phyloP scores from a whole-genome alignment of 768 basidiomycete genomes.

The Suillus occidentalis region DNA sequence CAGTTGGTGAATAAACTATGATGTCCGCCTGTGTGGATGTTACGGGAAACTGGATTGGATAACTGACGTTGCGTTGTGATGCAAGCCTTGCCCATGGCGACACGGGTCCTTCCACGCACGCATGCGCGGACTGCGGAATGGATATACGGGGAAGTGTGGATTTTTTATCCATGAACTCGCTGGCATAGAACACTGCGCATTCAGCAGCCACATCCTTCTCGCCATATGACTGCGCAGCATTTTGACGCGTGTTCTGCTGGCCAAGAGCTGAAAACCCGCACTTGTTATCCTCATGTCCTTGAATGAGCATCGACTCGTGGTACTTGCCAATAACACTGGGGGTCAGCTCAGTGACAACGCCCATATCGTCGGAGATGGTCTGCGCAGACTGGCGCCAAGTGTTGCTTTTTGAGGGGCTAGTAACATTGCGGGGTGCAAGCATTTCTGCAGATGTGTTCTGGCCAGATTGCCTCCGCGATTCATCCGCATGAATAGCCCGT shows the following conservation, averaged over 20 bases:
- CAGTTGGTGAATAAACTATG: constrained; percentile 6
- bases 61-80: constrained; percentile 1
- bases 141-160: constrained; percentile 30
- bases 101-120: constrained; percentile 3
- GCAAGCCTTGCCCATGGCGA: constrained; percentile 29
- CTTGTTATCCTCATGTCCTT: constrained; percentile 27
- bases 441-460: constrained; percentile 14
- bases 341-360: constrained; percentile 51
- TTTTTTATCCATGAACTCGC: constrained; percentile 30
- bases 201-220: constrained; percentile 12
- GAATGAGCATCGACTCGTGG: constrained; percentile 26
- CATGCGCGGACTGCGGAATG: constrained; percentile 12
- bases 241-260: constrained; percentile 20
- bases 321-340: constrained; percentile 30
- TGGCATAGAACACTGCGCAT: constrained; percentile 15
- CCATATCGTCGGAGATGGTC: constrained; percentile 42
- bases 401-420: constrained; percentile 14
- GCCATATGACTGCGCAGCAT: constrained; percentile 5
- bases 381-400: constrained; percentile 21
- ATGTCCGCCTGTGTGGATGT: constrained; percentile 7
- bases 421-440: constrained; percentile 5
- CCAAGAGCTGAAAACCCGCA: constrained; percentile 23
- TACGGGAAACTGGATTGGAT: constrained; percentile 7
- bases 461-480: constrained; percentile 15
- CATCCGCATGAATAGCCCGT: constrained; percentile 16